phyloP scores from a whole-genome alignment of 305 asterid species.

The Rubia peregrina region DNA sequence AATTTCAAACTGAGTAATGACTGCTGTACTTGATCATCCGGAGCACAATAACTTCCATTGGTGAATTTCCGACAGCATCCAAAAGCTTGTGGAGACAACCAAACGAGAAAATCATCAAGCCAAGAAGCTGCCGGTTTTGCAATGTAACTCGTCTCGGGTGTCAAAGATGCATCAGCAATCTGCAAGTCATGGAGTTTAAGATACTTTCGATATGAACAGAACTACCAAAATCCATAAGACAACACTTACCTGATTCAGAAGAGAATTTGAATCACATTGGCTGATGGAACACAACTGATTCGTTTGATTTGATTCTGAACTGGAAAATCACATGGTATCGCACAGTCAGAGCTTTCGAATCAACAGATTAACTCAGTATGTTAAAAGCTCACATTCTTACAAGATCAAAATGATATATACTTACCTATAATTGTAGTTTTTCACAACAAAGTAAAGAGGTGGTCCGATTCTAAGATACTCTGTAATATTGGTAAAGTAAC shows the following conservation, averaged over 20 bases:
- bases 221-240: background rate
- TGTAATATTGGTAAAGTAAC: conserved; percentile 68
- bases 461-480: conserved; percentile 93
- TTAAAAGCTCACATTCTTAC: background rate
- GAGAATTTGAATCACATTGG: conserved; percentile 88
- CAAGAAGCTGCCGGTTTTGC: conserved; percentile 99
- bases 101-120: conserved; percentile 98
- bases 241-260: conserved; percentile 72
- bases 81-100: conserved; percentile 97
- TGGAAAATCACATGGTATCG: conserved; percentile 36
- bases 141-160: conserved; percentile 81
- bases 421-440: conserved; percentile 88
- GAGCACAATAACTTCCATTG: conserved; percentile 83
- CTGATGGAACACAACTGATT: conserved; percentile 93
- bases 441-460: conserved; percentile 87
- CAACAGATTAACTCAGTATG: background rate
- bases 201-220: background rate
- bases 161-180: conserved; percentile 88
- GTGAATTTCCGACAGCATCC: conserved; percentile 95
- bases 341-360: conserved; percentile 17
- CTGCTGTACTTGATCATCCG: conserved; percentile 74
- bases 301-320: conserved; percentile 85
- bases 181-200: conserved; percentile 25
- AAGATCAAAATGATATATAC: background rate
- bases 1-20: conserved; percentile 3